Evolutionary conservation across 139 green algal genomes (phyloP), one percentile per base, ranked within the genome.

Genomic region (Micractinium conductrix): DNA sequence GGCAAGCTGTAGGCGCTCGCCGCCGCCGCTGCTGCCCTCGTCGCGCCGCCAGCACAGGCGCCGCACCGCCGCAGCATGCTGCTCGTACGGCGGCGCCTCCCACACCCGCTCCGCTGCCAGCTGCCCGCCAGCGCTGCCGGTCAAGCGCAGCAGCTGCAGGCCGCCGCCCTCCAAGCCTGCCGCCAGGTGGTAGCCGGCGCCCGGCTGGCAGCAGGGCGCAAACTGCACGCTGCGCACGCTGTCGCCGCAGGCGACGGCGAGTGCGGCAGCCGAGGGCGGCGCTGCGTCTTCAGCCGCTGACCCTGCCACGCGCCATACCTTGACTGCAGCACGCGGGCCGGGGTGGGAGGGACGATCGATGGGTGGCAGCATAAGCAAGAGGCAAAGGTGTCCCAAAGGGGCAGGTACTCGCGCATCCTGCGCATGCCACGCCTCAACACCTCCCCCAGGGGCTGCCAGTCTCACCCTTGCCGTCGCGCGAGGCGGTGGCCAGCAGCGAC

Each of bases 381-480:
- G n/a, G n/a, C n/a, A n/a, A n/a, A n/a, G n/a, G n/a, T n/a, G n/a
- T n/a, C n/a, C n/a, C n/a, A n/a, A n/a, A n/a, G n/a, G n/a, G n/a
- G n/a, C n/a, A n/a, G n/a, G n/a, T n/a, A n/a, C n/a, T n/a, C n/a
- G n/a, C n/a, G n/a, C n/a, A n/a, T n/a, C n/a, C n/a, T n/a, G n/a
- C 7, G 42, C 33, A 35, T 81, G 28, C 21, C 65, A 91, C 28
- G 2, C 14, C 0, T 93, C 94, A 98, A 0, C 96, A 62, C 87
- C 95, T n/a, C n/a, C n/a, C n/a, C n/a, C n/a, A n/a, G n/a, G n/a
- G n/a, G n/a, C n/a, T n/a, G n/a, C n/a, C n/a, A n/a, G n/a, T n/a
- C n/a, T n/a, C 96, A 43, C 97, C 92, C 26, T 78, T 88, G 38
- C 91, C 75, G 85, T 98, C 95, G 6, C 95, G 85, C 0, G 95